Conservation (phyloP, 768 basidiomycete genomes). For the Heimioporus sp. region DNA sequence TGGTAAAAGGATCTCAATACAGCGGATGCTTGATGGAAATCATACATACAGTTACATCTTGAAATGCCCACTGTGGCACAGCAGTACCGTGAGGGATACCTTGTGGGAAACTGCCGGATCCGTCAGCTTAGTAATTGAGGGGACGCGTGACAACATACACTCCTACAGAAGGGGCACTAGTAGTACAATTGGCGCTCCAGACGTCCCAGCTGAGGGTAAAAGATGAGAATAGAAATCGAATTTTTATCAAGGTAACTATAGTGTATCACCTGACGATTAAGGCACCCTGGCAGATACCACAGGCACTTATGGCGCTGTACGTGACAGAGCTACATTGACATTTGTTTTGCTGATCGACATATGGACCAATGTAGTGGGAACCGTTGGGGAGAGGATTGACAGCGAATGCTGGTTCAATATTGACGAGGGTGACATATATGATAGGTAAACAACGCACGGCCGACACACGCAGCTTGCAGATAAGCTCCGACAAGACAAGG, state of each 20-base stretch:
- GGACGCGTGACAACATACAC: constrained; percentile 16
- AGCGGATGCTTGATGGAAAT: background rate
- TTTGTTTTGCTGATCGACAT: constrained; percentile 18
- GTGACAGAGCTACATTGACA: constrained; percentile 59
- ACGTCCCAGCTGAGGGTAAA: constrained; percentile 43
- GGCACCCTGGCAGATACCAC: constrained; percentile 53
- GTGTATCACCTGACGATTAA: constrained; percentile 34
- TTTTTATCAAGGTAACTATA: background rate
- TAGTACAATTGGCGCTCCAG: constrained; percentile 50
- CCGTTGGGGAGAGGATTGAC: constrained; percentile 37
- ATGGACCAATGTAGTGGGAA: constrained; percentile 34
- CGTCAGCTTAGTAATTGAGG: background rate
- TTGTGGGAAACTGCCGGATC: constrained; percentile 39
- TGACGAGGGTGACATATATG: background rate
- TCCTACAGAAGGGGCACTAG: constrained; percentile 30
- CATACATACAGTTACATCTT: constrained; percentile 46
- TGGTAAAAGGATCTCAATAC: constrained; percentile 15
- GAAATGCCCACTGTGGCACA: constrained; percentile 64
- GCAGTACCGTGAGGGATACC: constrained; percentile 47
- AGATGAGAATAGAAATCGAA: background rate
- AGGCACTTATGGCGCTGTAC: constrained; percentile 56
- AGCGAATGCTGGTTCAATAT: constrained; percentile 31
- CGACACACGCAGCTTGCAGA: constrained; percentile 41
- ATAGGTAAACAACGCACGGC: constrained; percentile 31
- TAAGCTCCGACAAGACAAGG: constrained; percentile 47